Base-by-base conservation (phyloP, 306 rosid genomes). In the Luffa aegyptiaca region DNA sequence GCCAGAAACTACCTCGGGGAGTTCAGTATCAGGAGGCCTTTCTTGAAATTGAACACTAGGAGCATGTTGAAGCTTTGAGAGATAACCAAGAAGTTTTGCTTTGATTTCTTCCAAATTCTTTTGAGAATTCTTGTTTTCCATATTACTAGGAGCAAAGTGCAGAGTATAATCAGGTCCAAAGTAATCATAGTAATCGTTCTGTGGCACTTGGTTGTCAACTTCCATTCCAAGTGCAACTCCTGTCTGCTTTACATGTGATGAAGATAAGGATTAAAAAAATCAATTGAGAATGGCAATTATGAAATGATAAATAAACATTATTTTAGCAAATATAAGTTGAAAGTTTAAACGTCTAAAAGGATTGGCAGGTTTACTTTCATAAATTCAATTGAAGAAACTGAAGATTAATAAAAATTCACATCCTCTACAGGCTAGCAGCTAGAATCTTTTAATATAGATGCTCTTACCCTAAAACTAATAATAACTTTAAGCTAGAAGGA, bases 191-290 rank as follows among this genome's bases (percentile, higher is more conserved):
- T 92, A 92, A 82, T 92, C 95, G 33, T 92, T 92, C 20, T 90
- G 88, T 10, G 97, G 97, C 95, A 92, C 86, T 84, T 89, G 88
- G 88, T 90, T 94, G 76, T 92, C 95, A 80, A 92, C 91, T 83
- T 92, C 97, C 37, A 90, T 83, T 81, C 97, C 97, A 68, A 92
- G 95, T 72, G 97, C 97, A 83, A 92, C 95, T 66, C 95, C 97
- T 26, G 97, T 92, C 97, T 92, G 88, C 81, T 76, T 87, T 78
- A 82, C 86, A 87, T 33, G 59, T 49, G 84, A 69, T 77, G 80
- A 10, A 83, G 53, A 13, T 80, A 35, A 81, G 46, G 21, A 59
- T 70, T 72, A 14, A 80, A 57, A 48, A 51, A 66, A 26, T 80
- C n/a, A 44, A 52, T 58, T 75, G 11, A 20, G 31, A 53, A 51